Percentiles rank a stretch among this genome's conserved stretches.
Conservation (phyloP, 1,139 yeast species). For the Candida freyschussii region DNA sequence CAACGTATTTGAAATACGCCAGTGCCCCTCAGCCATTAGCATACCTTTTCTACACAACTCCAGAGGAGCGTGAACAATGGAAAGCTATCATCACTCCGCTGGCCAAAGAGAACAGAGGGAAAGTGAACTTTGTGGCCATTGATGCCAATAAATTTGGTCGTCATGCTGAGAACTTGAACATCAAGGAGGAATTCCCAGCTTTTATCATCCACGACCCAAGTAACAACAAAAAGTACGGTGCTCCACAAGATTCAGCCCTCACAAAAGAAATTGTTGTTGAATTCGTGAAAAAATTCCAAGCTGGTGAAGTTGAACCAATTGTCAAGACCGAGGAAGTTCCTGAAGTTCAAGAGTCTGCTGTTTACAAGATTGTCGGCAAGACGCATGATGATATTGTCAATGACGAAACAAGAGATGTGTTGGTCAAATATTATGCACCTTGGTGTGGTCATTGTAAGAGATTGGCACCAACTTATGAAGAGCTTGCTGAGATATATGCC, state of each 20-base stretch:
- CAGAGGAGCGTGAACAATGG: conserved; percentile 60
- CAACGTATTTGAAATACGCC: conserved; percentile 74
- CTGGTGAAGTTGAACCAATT: conserved; percentile 64
- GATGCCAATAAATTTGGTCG: conserved; percentile 79
- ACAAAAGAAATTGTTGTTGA: conserved; percentile 43
- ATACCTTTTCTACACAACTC: conserved; percentile 75
- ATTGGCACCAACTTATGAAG: conserved; percentile 89
- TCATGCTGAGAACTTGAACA: conserved; percentile 85
- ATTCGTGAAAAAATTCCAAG: conserved; percentile 60
- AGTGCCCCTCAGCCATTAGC: conserved; percentile 72
- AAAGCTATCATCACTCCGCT: conserved; percentile 50
- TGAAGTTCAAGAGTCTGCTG: conserved; percentile 69
- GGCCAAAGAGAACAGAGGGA: conserved; percentile 76
- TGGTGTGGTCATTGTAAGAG: conserved; percentile 99
- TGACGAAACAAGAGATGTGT: conserved; percentile 74
- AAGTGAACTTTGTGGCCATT: conserved; percentile 80
- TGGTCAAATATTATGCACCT: conserved; percentile 94
- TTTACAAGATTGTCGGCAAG: conserved; percentile 76
- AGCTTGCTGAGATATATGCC: conserved; percentile 66
- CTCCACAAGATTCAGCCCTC: conserved; percentile 44
- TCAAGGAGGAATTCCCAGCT: conserved; percentile 84
- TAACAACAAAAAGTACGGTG: conserved; percentile 71
- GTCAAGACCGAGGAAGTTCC: conserved; percentile 88
- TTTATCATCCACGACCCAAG: conserved; percentile 78
- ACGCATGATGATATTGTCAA: conserved; percentile 68